Conservation (phyloP, 2,329 filamentous ascomycete species). For the Dactylellina leptospora region DNA sequence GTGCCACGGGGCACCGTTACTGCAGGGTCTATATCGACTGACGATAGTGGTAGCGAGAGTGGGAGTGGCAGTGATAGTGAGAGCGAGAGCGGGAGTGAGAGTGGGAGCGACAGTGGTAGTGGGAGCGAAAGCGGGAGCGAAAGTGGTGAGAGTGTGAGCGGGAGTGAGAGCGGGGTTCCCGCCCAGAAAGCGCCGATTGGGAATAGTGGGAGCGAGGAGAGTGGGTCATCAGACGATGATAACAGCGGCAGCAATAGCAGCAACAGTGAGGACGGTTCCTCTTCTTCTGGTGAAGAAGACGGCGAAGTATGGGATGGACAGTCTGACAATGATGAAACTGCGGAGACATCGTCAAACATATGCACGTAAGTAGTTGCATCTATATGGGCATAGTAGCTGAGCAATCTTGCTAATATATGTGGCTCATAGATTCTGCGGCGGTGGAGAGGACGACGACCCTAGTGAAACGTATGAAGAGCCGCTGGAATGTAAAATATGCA, state of each 20-base stretch:
- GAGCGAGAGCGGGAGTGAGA: slow-evolving; percentile 35
- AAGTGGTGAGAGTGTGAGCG: neutral
- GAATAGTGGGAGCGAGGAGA: slow-evolving; percentile 29
- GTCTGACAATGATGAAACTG: slow-evolving; percentile 36
- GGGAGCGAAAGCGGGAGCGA: neutral
- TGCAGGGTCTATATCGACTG: slow-evolving; percentile 27
- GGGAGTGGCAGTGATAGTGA: neutral
- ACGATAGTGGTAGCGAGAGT: slow-evolving; percentile 23
- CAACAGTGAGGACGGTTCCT: slow-evolving; percentile 31
- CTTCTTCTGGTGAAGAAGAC: slow-evolving; percentile 36
- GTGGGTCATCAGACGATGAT: slow-evolving; percentile 28
- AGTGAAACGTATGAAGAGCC: slow-evolving; percentile 82
- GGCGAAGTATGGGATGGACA: slow-evolving; percentile 43
- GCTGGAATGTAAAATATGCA: slow-evolving; percentile 78
- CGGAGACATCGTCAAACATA: slow-evolving; percentile 5
- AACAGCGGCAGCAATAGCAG: slow-evolving; percentile 23
- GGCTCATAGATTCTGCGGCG: slow-evolving; percentile 75
- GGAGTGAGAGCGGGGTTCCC: neutral
- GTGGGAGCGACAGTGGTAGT: slow-evolving; percentile 12
- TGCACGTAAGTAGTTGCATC: slow-evolving; percentile 37
- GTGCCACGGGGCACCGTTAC: slow-evolving; percentile 12
- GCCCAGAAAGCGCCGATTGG: slow-evolving; percentile 27
- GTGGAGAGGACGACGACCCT: slow-evolving; percentile 83
- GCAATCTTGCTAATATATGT: slow-evolving; percentile 1
- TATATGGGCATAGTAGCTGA: neutral